Evolutionary conservation across 139 green algal species (phyloP), one percentile per base, ranked within the genome.

Genomic region (Chlorella sp.): DNA sequence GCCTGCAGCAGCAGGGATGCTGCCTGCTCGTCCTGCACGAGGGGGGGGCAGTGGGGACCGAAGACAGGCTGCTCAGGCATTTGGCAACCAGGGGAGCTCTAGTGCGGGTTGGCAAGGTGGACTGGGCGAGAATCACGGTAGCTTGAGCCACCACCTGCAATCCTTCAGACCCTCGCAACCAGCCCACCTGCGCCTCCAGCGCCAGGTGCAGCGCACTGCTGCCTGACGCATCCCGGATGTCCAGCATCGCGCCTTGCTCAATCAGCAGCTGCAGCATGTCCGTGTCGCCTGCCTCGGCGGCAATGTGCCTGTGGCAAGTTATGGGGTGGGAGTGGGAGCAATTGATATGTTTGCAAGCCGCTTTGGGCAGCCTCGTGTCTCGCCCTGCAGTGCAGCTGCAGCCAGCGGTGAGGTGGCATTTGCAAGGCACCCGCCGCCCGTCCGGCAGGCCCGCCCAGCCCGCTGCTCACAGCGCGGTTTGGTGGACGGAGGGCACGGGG

Each of bases 401-500:
- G 19, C 28, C n/a, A 30, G 28, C 20, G 26, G 16, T 38, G 62
- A 11, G 20, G 20, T 32, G 30, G 30, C 62, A 69, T 34, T 19
- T 30, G 62, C 62, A n/a, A n/a, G n/a, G n/a, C 28, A 28, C 60
- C 6, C 32, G 3, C 62, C 62, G 62, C 62, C 62, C 24, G 19
- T 36, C 62, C 62, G 16, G 28, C 60, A 68, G 22, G 24, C 28
- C 20, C 11, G 8, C 4, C 26, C 26, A 4, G 2, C 22, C 41
- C 7, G 24, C 6, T 1, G 0, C 72, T 78, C 72, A 78, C 76
- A 82, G 76, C 13, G 76, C 54, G 19, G 54, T 72, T 24, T 82
- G 76, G 76, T 82, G 76, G 36, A 82, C 54, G 34, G 76, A 68
- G 51, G 76, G 54, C 76, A 82, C 76, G 0, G 76, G 76, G 54